A percentile compares a stretch with the other conserved stretches of the same genome.
Conservation (phyloP, 148 eudicot genomes). For the Cornus controversa region DNA sequence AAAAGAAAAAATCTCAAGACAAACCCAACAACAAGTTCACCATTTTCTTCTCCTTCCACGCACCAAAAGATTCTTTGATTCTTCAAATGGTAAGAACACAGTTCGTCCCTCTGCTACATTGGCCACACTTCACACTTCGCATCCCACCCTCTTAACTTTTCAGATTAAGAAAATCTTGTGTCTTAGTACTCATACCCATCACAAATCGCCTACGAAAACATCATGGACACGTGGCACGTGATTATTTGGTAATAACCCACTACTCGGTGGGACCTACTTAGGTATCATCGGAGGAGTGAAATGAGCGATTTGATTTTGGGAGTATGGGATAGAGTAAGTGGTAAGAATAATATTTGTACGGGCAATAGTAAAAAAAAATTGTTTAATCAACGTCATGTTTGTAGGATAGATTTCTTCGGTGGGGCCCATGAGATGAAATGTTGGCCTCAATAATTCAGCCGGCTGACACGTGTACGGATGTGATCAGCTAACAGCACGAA, state of each 20-base stretch:
- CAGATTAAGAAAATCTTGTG: background rate
- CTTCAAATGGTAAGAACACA: constrained; percentile 4
- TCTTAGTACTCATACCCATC: background rate
- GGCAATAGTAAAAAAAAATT: background rate
- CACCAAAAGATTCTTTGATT: constrained; percentile 20
- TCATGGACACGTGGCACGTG: background rate
- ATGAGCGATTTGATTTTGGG: background rate
- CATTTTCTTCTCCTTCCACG: constrained; percentile 1
- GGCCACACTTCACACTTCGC: constrained; percentile 18
- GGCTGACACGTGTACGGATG: background rate
- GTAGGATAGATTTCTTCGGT: background rate
- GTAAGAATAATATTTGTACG: background rate
- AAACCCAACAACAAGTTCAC: constrained; percentile 10
- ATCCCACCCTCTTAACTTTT: constrained; percentile 3
- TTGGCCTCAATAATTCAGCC: background rate
- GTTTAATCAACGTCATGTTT: constrained; percentile 1
- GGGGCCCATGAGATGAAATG: background rate
- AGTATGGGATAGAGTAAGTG: background rate
- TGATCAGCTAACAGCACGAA: background rate
- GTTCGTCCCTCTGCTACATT: background rate
- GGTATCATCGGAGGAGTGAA: background rate
- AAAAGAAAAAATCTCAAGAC: constrained; percentile 9
- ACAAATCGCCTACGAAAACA: background rate
- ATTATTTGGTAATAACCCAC: background rate
- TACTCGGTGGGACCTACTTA: background rate